Base-by-base conservation (phyloP, 345 rosid genomes). In the Rhodomyrtus tomentosa region DNA sequence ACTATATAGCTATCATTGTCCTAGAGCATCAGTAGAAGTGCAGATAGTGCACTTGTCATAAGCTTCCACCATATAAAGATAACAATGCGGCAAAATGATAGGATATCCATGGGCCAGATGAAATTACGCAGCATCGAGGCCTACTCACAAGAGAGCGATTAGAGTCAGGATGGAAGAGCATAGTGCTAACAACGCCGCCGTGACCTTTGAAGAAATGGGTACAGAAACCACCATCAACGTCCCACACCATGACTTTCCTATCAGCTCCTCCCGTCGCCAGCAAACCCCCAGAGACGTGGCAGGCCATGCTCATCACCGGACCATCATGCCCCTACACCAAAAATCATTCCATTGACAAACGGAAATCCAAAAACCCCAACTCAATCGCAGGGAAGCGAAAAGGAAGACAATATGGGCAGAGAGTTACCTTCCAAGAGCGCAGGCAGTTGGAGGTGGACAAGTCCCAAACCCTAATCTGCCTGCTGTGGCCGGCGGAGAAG, bases 211-310 rank as follows among this genome's bases (percentile, higher is more conserved):
- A 97, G 91, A 86, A 90, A 88, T 97, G 98, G 87, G 99, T 95
- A 85, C 98, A 94, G 91, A 93, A 97, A 83, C 98, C 98, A 82
- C 99, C 99, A 88, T 95, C 98, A 36, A 97, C 96, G 91, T 97
- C 99, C 98, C 98, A 97, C 80, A 97, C 95, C 85, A 92, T 95
- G 10, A 97, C 99, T 91, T 97, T 97, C 87, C 98, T 94, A 90
- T 97, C 98, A 84, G 98, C 93, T 92, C 99, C 99, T 40, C 96
- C 95, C 80, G 99, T 97, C 51, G 98, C 98, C 85, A 97, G 93
- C 91, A 95, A 88, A 42, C 99, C 99, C 73, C 99, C 98, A 16
- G 99, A 97, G 3, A 93, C 95, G 90, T 97, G 98, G 91, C 96
- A 94, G 50, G 95, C 91, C 99, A 97, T 97, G 32, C 92, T 92